Evolutionary conservation across 2,329 filamentous ascomycete genomes (phyloP).

Genomic region (Fusarium abutilonis): DNA sequence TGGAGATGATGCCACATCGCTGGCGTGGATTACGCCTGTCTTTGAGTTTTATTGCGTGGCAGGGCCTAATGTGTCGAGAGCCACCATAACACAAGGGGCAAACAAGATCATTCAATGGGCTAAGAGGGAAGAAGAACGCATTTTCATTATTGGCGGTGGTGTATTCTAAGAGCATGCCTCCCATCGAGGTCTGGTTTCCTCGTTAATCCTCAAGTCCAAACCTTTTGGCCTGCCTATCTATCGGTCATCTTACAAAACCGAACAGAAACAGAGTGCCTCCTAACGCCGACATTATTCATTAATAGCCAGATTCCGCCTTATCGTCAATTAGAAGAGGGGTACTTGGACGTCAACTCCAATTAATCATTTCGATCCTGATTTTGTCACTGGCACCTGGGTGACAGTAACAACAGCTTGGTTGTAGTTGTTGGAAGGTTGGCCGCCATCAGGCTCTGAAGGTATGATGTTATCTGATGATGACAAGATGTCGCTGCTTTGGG

Average conservation of each 20-base stretch:
- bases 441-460: slow-evolving; percentile 29
- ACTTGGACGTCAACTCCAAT: slow-evolving; percentile 4
- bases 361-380: slow-evolving; percentile 24
- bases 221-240: slow-evolving; percentile 23
- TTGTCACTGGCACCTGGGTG: slow-evolving; percentile 27
- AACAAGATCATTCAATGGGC: slow-evolving; percentile 94
- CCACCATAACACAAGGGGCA: slow-evolving; percentile 81
- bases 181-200: slow-evolving; percentile 35
- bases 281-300: slow-evolving; percentile 43
- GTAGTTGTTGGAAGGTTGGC: slow-evolving; percentile 14
- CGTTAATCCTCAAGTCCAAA: slow-evolving; percentile 36
- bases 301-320: slow-evolving; percentile 27
- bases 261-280: slow-evolving; percentile 31
- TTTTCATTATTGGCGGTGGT: slow-evolving; percentile 98
- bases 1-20: slow-evolving; percentile 76
- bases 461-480: slow-evolving; percentile 29
- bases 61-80: slow-evolving; percentile 72
- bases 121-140: slow-evolving; percentile 86
- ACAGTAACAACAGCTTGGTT: slow-evolving; percentile 27
- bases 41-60: slow-evolving; percentile 98
- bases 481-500: slow-evolving; percentile 32
- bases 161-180: slow-evolving; percentile 66
- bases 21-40: slow-evolving; percentile 89
- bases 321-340: slow-evolving; percentile 18
- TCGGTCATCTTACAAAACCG: slow-evolving; percentile 31